Evolutionary conservation across 2,329 filamentous ascomycete genomes (phyloP), one percentile per base, ranked within the genome.

Genomic region (Sarocladiaceae sp.): DNA sequence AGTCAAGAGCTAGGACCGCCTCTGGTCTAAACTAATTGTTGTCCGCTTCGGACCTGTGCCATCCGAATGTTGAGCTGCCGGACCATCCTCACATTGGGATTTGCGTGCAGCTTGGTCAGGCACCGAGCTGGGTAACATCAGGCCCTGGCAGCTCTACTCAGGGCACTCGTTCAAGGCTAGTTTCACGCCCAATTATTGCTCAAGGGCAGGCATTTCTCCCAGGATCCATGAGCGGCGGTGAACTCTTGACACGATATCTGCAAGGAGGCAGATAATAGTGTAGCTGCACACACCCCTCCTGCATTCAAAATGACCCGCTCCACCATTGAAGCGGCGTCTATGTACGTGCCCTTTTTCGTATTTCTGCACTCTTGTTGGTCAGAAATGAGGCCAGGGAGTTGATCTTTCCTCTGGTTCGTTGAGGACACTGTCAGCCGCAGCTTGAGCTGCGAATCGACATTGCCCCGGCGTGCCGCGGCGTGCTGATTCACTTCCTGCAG

Each of bases 311-410:
- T 36, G 33, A 36, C 33, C 33, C 33, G 11, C 37, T 23, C 15
- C 17, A 4, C 37, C 13, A 4, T 44, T 23, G n/a, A 7, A 8
- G 7, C 23, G 12, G 23, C 35, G n/a, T 44, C n/a, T n/a, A n/a
- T n/a, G n/a, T n/a, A n/a, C n/a, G n/a, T n/a, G n/a, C n/a, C n/a
- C n/a, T n/a, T n/a, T n/a, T n/a, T n/a, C n/a, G n/a, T n/a, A n/a
- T n/a, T n/a, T n/a, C n/a, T n/a, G n/a, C n/a, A n/a, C n/a, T n/a
- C 40, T n/a, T 44, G 40, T 44, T 44, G 40, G 40, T 44, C 40
- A 28, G 40, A 44, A 44, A 44, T 26, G 40, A 44, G n/a, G 40
- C 40, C 40, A 44, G n/a, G n/a, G 23, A 22, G 40, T 5, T n/a
- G 40, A 44, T 44, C 40, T 28, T 44, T n/a, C 10, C 37, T 20